These are phyloP conservation scores for Albifimbria verrucaria DNA, from an alignment of 2,329 filamentous ascomycete species.

Conservation along the genomic window DNA sequence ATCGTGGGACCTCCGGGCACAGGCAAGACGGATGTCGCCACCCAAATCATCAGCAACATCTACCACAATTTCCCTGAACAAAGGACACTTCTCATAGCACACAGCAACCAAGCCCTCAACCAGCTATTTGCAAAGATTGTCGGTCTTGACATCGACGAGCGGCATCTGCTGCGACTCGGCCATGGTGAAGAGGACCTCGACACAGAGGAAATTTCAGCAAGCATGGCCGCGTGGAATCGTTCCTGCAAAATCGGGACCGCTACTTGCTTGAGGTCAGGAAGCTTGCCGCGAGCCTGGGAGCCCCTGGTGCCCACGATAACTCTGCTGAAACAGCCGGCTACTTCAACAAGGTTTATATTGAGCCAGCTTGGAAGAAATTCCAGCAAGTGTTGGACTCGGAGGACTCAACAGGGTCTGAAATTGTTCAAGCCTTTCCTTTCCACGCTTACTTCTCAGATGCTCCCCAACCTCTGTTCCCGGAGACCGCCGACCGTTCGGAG, in stretches of 20 bases:
- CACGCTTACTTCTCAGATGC: slow-evolving; percentile 82
- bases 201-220: slow-evolving; percentile 87
- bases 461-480: slow-evolving; percentile 79
- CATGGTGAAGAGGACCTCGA: slow-evolving; percentile 94
- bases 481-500: slow-evolving; percentile 60
- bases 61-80: slow-evolving; percentile 97
- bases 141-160: slow-evolving; percentile 91
- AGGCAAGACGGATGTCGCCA: slow-evolving; percentile 98
- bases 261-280: slow-evolving; percentile 83
- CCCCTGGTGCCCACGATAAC: slow-evolving; percentile 90
- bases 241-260: slow-evolving; percentile 79
- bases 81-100: slow-evolving; percentile 86
- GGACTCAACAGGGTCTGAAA: slow-evolving; percentile 54
- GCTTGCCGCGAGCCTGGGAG: slow-evolving; percentile 78
- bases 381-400: slow-evolving; percentile 54
- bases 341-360: slow-evolving; percentile 89
- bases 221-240: slow-evolving; percentile 89
- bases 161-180: slow-evolving; percentile 86
- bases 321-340: slow-evolving; percentile 97
- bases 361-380: slow-evolving; percentile 86
- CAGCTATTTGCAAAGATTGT: slow-evolving; percentile 98
- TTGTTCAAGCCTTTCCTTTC: slow-evolving; percentile 80
- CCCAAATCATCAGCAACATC: slow-evolving; percentile 97
- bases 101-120: slow-evolving; percentile 97
- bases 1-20: slow-evolving; percentile 95